Conservation (phyloP, 805 yeast species). For the Candida dendrica region DNA sequence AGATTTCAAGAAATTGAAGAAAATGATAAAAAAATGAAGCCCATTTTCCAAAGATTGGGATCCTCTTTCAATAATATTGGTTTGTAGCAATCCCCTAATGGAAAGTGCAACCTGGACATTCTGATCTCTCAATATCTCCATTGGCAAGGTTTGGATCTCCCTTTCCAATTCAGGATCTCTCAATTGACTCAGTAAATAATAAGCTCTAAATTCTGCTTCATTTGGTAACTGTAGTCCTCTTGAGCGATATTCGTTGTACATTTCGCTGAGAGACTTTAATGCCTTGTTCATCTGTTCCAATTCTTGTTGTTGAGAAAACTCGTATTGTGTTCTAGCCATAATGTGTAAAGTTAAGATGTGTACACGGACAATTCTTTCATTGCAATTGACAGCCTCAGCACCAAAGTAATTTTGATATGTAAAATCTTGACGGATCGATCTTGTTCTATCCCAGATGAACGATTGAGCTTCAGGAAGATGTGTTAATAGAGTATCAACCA, state of each 20-base stretch:
- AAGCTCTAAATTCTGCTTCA: conserved; percentile 92
- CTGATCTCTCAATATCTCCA: conserved; percentile 41
- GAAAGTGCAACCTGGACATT: conserved; percentile 65
- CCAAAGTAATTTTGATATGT: conserved; percentile 93
- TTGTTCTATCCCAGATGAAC: conserved; percentile 93
- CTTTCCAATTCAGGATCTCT: conserved; percentile 83
- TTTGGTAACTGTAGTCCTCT: conserved; percentile 65
- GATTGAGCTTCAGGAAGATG: conserved; percentile 80
- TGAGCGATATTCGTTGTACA: conserved; percentile 72
- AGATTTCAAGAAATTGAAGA: conserved; percentile 51
- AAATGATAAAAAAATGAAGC: conserved; percentile 50
- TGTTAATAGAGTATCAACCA: conserved; percentile 55
- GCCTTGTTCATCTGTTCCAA: conserved; percentile 91
- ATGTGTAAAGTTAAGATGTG: conserved; percentile 77
- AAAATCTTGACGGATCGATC: conserved; percentile 95
- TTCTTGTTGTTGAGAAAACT: conserved; percentile 92
- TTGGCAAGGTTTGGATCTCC: conserved; percentile 63
- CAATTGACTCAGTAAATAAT: conserved; percentile 70
- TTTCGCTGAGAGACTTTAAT: conserved; percentile 78
- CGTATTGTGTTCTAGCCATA: conserved; percentile 68
- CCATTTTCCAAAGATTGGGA: conserved; percentile 47
- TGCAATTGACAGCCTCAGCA: conserved; percentile 88
- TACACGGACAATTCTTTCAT: conserved; percentile 83
- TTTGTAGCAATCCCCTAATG: conserved; percentile 59
- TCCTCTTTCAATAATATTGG: conserved; percentile 50